Evolutionary conservation across 495 filamentous ascomycete genomes (phyloP), one percentile per base, ranked within the genome.

Genomic region (Massariosphaeria phaeospora): DNA sequence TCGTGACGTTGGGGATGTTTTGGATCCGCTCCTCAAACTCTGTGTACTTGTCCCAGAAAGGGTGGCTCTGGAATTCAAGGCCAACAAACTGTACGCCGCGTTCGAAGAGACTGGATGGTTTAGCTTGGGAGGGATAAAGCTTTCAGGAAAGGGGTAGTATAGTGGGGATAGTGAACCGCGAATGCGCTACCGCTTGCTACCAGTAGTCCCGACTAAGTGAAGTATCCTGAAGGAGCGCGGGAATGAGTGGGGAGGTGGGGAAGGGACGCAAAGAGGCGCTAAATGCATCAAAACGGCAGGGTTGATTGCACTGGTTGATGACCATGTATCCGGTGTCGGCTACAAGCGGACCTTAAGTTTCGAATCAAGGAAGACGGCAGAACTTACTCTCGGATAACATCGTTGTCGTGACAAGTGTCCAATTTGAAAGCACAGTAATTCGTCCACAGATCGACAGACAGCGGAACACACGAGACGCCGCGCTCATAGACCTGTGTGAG

Each of bases 351-450:
- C 9, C 21, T 18, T 29, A 20, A 29, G 54, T 57, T 56, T 62
- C 55, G 17, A 76, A 80, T 82, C 79, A 83, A 84, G 79, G 78
- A 87, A 89, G 85, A 71, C 69, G 72, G 38, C 26, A 44, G 66
- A 74, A 97, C 93, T 96, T 95, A 98, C 93, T 97, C 93, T 96
- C 94, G 85, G 74, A 96, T 95, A 69, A 91, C 79, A 65, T 95
- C 87, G 52, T 86, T 76, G 62, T 94, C 89, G 75, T 99, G 93
- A 62, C 85, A 91, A 41, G 94, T 97, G 60, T 96, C 89, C 69
- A 89, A 87, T 70, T 99, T 99, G 80, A 97, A 97, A 58, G 80
- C 77, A 75, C 91, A 97, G 75, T 96, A 99, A 59, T 91, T 90
- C 33, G 88, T 85, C 93, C 93, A 99, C 29, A 97, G 78, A 64